Percentiles rank a stretch among this genome's conserved stretches.
phyloP scores from a whole-genome alignment of 2,329 filamentous ascomycete species.

The Harringtonia aguacate region DNA sequence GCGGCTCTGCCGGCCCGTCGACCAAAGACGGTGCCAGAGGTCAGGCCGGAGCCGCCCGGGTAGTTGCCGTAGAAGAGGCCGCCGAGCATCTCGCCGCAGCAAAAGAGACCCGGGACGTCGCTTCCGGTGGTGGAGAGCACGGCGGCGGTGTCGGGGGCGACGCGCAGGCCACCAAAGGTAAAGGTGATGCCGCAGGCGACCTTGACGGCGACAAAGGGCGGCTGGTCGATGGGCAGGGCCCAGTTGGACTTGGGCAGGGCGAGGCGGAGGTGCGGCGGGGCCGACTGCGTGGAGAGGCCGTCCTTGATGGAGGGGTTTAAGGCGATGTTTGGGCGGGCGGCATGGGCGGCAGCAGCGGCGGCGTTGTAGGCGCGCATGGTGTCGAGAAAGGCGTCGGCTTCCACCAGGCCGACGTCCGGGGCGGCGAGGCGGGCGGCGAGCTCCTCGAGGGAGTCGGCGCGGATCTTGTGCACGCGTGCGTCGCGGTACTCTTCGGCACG shows the following conservation, averaged over 20 bases:
- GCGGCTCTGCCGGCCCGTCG: slow-evolving; percentile 23
- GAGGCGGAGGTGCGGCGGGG: slow-evolving; percentile 25
- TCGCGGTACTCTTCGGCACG: slow-evolving; percentile 51
- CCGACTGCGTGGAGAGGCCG: slow-evolving; percentile 49
- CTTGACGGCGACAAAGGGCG: slow-evolving; percentile 52
- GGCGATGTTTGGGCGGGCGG: slow-evolving; percentile 29
- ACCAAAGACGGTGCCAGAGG: slow-evolving; percentile 44
- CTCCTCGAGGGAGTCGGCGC: slow-evolving; percentile 38
- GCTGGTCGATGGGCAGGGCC: slow-evolving; percentile 45
- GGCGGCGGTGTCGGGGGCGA: slow-evolving; percentile 41
- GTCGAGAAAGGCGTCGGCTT: slow-evolving; percentile 33
- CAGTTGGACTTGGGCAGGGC: slow-evolving; percentile 52
- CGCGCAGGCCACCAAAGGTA: slow-evolving; percentile 53
- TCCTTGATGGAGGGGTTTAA: slow-evolving; percentile 54
- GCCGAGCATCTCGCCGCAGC: slow-evolving; percentile 56
- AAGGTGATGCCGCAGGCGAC: slow-evolving; percentile 58
- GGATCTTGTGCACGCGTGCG: slow-evolving; percentile 34
- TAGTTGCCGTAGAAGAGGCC: slow-evolving; percentile 55
- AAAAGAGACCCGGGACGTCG: slow-evolving; percentile 45
- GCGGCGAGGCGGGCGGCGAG: too few species aligned
- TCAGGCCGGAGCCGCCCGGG: slow-evolving; percentile 51
- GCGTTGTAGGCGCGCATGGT: slow-evolving; percentile 47
- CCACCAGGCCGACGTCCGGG: slow-evolving; percentile 35
- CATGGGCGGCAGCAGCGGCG: slow-evolving; percentile 36
- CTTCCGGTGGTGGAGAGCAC: slow-evolving; percentile 36